A percentile compares a stretch with the other conserved stretches of the same genome.
phyloP scores from a whole-genome alignment of 2,329 filamentous ascomycete species.

The Aspergillus pseudoviridinutans region DNA sequence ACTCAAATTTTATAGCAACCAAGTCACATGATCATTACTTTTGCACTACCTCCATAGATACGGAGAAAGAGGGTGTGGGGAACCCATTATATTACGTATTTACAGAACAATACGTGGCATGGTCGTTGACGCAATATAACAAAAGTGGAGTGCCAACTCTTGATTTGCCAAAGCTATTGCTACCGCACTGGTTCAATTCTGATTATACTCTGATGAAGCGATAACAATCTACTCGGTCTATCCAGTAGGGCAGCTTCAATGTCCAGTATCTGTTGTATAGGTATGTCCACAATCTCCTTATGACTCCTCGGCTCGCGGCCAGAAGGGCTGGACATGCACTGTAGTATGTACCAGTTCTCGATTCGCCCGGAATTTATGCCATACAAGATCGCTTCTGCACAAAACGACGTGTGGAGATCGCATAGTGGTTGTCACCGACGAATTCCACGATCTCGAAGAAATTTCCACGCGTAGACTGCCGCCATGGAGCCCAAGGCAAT shows the following conservation, averaged over 20 bases:
- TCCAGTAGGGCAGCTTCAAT: not conserved
- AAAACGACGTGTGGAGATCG: not conserved
- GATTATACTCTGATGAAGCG: not conserved
- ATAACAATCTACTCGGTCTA: not conserved
- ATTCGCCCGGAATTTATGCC: not conserved
- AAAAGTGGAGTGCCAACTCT: not conserved
- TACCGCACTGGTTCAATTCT: not conserved
- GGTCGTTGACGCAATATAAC: not conserved
- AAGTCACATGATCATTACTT: not conserved
- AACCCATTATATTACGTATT: not conserved
- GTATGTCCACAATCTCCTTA: not conserved
- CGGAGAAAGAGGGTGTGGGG: not conserved
- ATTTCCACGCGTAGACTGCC: slow-evolving; percentile 26
- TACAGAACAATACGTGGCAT: slow-evolving; percentile 5
- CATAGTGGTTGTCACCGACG: not conserved
- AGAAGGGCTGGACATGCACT: not conserved
- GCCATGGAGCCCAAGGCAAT: slow-evolving; percentile 27
- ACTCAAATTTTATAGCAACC: too few species aligned
- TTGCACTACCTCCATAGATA: too few species aligned
- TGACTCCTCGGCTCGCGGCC: not conserved
- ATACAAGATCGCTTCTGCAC: not conserved
- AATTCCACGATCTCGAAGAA: slow-evolving; percentile 16
- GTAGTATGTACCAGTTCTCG: not conserved
- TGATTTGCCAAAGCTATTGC: too few species aligned
- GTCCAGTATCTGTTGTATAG: not conserved